Base-by-base conservation (phyloP, 169 alveolate genomes). In the Cryptosporidium felis region DNA sequence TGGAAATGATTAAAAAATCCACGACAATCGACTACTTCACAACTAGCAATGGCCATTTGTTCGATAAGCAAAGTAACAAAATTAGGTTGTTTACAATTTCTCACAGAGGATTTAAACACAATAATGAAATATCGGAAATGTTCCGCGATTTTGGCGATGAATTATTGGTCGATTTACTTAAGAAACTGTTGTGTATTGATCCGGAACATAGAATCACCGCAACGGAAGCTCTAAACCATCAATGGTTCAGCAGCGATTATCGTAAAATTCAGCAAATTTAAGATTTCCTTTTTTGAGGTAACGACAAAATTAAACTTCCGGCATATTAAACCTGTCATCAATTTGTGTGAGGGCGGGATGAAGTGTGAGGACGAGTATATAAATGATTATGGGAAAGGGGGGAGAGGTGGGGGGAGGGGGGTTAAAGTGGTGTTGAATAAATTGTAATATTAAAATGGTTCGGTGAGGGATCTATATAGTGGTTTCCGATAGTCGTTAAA, bases 141-240 rank as follows among this genome's bases (percentile, higher is more conserved):
- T 38, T 74, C n/a, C 18, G 32, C 32, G 32, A 23, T 36, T 30
- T 23, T 34, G 30, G 40, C 12, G 74, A 74, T 32, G 26, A 65
- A 23, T 53, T 74, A 34, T 63, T 63, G 23, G 30, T 60, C 41
- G 80, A 47, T 36, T 42, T 61, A 56, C 18, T 80, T 26, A 38
- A 3, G 14, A 10, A 9, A 9, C 82, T 94, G 62, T 85, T 92
- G 4, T 91, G 80, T 34, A 94, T 94, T 80, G 94, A 95, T 60
- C 95, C 96, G 5, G 96, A 93, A 21, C 95, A 94, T 62, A 91
- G 98, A 79, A 79, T 92, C n/a, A 88, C 96, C 9, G 97, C 98
- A 2, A 88, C 92, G 51, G 93, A 93, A 80, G 97, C 96, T 21
- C 80, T 95, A 26, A 91, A 92, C 63, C 94, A 90, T 44, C 91